Evolutionary conservation across 1,284 basidiomycete species (phyloP).

Genomic region (Irpex rosettiformis): DNA sequence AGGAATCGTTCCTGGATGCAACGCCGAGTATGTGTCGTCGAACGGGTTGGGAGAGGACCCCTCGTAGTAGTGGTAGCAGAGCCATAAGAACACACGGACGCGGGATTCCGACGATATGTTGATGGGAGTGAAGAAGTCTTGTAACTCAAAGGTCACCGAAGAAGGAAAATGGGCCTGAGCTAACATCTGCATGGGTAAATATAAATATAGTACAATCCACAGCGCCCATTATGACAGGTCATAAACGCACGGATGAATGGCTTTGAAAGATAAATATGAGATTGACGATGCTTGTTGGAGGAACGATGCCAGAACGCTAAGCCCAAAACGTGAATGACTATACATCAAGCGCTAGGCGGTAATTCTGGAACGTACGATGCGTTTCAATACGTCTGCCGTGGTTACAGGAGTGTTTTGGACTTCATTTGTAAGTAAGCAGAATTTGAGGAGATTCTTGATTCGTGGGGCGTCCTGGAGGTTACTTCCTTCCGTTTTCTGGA

Average conservation of each 20-base stretch:
- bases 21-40: constrained; percentile 50
- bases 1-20: constrained; percentile 53
- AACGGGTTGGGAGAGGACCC: constrained; percentile 61
- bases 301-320: constrained; percentile 46
- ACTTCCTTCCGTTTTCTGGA: constrained; percentile 56
- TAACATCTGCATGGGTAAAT: constrained; percentile 40
- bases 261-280: constrained; percentile 58
- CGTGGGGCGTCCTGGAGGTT: constrained; percentile 71
- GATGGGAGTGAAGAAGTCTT: constrained; percentile 65
- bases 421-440: constrained; percentile 26
- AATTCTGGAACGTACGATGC: constrained; percentile 22
- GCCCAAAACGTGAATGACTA: constrained; percentile 13
- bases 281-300: constrained; percentile 61
- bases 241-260: constrained; percentile 45
- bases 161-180: constrained; percentile 52
- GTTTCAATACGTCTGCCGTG: constrained; percentile 26
- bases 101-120: constrained; percentile 58
- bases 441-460: constrained; percentile 44
- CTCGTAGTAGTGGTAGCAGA: constrained; percentile 77
- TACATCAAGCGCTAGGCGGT: constrained; percentile 8
- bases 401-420: constrained; percentile 21
- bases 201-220: constrained; percentile 7
- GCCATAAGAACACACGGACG: constrained; percentile 73
- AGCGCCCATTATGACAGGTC: not conserved
- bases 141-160: constrained; percentile 47